These are phyloP conservation scores for Yamadazyma pseudoaaseri DNA, from an alignment of 1,139 yeast species.

Conservation along the genomic window DNA sequence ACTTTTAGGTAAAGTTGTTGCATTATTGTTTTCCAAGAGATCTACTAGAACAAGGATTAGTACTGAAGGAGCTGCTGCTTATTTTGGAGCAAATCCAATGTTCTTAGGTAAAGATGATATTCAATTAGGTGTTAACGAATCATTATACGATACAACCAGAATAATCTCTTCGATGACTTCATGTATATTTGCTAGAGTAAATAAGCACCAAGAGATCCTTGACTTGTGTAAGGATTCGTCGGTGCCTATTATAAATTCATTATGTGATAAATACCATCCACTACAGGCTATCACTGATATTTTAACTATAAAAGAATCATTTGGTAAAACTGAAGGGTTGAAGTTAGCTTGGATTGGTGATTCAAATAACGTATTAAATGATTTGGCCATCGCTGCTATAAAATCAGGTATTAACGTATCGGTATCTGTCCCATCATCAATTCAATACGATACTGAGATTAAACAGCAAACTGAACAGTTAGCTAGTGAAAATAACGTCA, in stretches of 20 bases:
- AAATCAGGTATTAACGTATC: slow-evolving; percentile 82
- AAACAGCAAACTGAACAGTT: slow-evolving; percentile 53
- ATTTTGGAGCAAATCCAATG: slow-evolving; percentile 95
- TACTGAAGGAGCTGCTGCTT: slow-evolving; percentile 90
- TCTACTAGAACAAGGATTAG: slow-evolving; percentile 95
- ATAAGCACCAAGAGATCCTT: slow-evolving; percentile 76
- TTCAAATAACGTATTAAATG: slow-evolving; percentile 92
- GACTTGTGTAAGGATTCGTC: slow-evolving; percentile 71
- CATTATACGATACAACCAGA: slow-evolving; percentile 80
- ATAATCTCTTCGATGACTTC: slow-evolving; percentile 95
- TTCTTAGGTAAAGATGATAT: slow-evolving; percentile 95
- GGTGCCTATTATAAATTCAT: slow-evolving; percentile 90
- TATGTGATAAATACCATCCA: slow-evolving; percentile 93
- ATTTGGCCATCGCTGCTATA: slow-evolving; percentile 85
- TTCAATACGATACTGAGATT: slow-evolving; percentile 62
- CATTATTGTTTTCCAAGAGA: slow-evolving; percentile 83
- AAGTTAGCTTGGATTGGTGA: slow-evolving; percentile 97
- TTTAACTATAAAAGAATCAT: slow-evolving; percentile 78
- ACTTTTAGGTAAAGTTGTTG: slow-evolving; percentile 76
- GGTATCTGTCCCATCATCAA: slow-evolving; percentile 77
- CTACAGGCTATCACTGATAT: slow-evolving; percentile 92
- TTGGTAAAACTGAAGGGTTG: slow-evolving; percentile 57
- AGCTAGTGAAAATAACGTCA: slow-evolving; percentile 51
- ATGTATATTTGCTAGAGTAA: slow-evolving; percentile 93
- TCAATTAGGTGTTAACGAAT: slow-evolving; percentile 92